Evolutionary conservation across 2,329 filamentous ascomycete species (phyloP).

Genomic region (Sporothrix curviconia): DNA sequence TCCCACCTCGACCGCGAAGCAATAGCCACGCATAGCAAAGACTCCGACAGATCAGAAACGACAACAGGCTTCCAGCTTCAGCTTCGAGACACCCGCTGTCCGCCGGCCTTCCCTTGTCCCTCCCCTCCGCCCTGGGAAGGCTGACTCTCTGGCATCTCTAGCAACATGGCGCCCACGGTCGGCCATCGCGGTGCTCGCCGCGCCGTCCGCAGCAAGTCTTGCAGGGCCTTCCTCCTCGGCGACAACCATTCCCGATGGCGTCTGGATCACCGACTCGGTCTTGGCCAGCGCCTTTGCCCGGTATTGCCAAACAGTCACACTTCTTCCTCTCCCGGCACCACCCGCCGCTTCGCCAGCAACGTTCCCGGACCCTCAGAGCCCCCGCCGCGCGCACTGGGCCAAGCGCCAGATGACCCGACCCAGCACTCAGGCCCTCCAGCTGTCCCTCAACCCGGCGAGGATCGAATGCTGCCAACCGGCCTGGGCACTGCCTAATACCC

Average conservation of each 20-base stretch:
- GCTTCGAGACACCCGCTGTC: background rate
- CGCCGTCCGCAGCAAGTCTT: slow-evolving; percentile 1
- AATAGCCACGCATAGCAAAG: no score
- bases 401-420: slow-evolving; percentile 49
- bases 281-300: slow-evolving; percentile 45
- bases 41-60: no score
- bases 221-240: background rate
- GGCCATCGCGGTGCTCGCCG: slow-evolving; percentile 13
- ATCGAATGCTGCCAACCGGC: slow-evolving; percentile 24
- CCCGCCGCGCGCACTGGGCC: slow-evolving; percentile 45
- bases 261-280: slow-evolving; percentile 56
- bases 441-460: slow-evolving; percentile 14
- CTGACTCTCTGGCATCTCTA: slow-evolving; percentile 8
- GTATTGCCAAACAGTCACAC: slow-evolving; percentile 27
- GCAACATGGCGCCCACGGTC: slow-evolving; percentile 15
- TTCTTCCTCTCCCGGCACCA: background rate
- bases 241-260: slow-evolving; percentile 31
- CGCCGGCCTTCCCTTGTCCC: background rate
- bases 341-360: slow-evolving; percentile 31
- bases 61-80: background rate
- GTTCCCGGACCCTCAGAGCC: slow-evolving; percentile 49
- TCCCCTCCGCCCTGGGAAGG: no score
- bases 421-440: slow-evolving; percentile 37
- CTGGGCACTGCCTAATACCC: slow-evolving; percentile 42
- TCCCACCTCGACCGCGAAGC: background rate